Percentiles rank a stretch among this genome's conserved stretches.
phyloP scores from a whole-genome alignment of 1,139 yeast species.

The Candida albicans region DNA sequence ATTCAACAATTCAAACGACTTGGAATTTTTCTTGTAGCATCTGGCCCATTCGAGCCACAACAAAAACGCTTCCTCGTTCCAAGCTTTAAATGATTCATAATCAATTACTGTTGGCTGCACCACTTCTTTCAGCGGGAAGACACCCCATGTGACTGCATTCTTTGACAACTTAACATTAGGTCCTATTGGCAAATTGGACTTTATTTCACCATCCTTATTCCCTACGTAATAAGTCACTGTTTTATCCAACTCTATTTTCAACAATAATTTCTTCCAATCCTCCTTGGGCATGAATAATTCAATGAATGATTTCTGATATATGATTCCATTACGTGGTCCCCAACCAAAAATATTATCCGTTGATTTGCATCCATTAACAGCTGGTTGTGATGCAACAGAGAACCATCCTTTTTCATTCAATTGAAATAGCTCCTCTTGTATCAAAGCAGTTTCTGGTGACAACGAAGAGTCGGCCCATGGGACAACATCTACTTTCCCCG shows the following conservation, averaged over 20 bases:
- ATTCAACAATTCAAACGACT: conserved; percentile 60
- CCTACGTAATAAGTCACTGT: conserved; percentile 73
- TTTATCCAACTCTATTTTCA: conserved; percentile 34
- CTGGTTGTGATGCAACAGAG: conserved; percentile 95
- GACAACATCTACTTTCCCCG: conserved; percentile 70
- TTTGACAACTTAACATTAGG: conserved; percentile 32
- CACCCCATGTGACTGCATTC: conserved; percentile 96
- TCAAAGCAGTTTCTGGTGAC: conserved; percentile 85
- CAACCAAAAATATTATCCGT: conserved; percentile 90
- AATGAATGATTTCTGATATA: conserved; percentile 88
- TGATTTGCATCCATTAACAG: conserved; percentile 74
- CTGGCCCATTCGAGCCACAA: conserved; percentile 93
- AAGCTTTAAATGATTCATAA: conserved; percentile 82
- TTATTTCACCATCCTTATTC: conserved; percentile 56
- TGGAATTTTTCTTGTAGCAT: conserved; percentile 60
- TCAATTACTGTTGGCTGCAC: conserved; percentile 88
- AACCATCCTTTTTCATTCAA: conserved; percentile 76
- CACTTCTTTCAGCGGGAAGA: conserved; percentile 82
- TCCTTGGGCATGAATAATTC: conserved; percentile 80
- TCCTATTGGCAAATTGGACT: conserved; percentile 53
- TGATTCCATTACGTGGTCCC: conserved; percentile 92
- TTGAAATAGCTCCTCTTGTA: conserved; percentile 85
- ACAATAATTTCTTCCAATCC: conserved; percentile 72
- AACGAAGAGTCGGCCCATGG: conserved; percentile 93
- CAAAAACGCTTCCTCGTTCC: conserved; percentile 92